phyloP scores from a whole-genome alignment of 202 grass and related monocot genomes.

The Saccharum hybrid region DNA sequence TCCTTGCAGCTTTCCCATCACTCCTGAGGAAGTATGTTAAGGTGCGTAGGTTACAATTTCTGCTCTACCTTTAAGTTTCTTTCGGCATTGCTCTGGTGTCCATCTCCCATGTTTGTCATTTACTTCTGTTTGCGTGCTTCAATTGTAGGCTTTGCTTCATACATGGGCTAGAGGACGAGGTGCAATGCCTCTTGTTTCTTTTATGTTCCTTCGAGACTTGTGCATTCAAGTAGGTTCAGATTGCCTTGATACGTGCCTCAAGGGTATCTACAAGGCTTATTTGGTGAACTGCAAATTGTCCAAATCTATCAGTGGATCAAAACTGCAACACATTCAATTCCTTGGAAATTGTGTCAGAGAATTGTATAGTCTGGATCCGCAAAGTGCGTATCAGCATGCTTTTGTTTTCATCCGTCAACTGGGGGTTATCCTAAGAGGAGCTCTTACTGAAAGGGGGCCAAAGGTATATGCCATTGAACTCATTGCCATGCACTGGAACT shows the following conservation, averaged over 20 bases:
- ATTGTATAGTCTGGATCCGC: conserved; percentile 77
- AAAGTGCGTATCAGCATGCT: conserved; percentile 82
- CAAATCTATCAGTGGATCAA: conserved; percentile 82
- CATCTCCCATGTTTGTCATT: conserved; percentile 13
- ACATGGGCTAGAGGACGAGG: conserved; percentile 85
- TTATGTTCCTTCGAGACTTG: conserved; percentile 90
- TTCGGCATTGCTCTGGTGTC: conserved; percentile 31
- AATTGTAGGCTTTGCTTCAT: conserved; percentile 72
- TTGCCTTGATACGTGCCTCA: conserved; percentile 85
- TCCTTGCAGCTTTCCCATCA: conserved; percentile 76
- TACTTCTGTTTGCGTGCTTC: conserved; percentile 41
- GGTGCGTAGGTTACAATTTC: conserved; percentile 48
- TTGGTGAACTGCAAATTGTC: conserved; percentile 96
- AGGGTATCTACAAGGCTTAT: conserved; percentile 97
- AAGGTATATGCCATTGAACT: conserved; percentile 66
- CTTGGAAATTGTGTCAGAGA: conserved; percentile 92
- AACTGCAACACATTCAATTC: conserved; percentile 90
- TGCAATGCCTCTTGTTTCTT: conserved; percentile 74
- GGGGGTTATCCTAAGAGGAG: conserved; percentile 74
- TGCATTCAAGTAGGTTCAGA: conserved; percentile 83
- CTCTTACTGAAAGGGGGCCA: conserved; percentile 80
- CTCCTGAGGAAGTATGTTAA: conserved; percentile 97
- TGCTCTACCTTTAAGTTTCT: conserved; percentile 11
- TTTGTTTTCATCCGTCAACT: conserved; percentile 97
- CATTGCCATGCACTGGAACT: conserved; percentile 30